Evolutionary conservation across 495 filamentous ascomycete genomes (phyloP).

Genomic region (Xylaria scruposa): DNA sequence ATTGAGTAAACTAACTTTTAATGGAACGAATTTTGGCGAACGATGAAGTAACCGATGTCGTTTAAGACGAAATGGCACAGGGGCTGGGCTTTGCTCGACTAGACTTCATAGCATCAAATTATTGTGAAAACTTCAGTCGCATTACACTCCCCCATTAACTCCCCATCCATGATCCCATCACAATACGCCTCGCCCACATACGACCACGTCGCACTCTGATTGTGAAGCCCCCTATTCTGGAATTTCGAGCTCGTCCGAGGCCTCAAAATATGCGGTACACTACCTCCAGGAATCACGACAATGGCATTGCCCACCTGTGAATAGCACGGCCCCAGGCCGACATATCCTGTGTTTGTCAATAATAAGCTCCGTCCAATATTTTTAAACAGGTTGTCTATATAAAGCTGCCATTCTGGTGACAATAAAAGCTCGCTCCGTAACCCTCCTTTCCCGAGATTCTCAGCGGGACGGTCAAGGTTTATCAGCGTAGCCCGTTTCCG

Average conservation of each 20-base stretch:
- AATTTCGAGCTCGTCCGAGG: not conserved
- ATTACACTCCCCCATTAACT: not conserved
- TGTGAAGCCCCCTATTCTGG: not conserved
- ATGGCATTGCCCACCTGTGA: not conserved
- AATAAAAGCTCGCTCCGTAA: not conserved
- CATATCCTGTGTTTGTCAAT: constrained; percentile 14
- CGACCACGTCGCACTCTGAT: not conserved
- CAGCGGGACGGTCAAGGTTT: not conserved
- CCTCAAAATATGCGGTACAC: constrained; percentile 21
- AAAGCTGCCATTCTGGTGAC: constrained; percentile 8
- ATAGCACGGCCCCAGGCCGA: constrained; percentile 15
- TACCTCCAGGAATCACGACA: constrained; percentile 15
- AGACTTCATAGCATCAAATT: not conserved
- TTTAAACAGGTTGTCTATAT: constrained; percentile 17
- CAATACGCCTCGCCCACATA: constrained; percentile 20
- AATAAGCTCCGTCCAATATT: constrained; percentile 6
- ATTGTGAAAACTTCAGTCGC: not conserved
- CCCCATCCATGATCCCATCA: constrained; percentile 22
- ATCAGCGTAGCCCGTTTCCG: no score
- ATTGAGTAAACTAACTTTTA: no score
- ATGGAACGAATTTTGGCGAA: no score
- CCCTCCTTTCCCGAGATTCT: not conserved
- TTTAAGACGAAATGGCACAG: no score
- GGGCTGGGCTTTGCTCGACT: no score
- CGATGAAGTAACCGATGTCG: no score